A percentile compares a stretch with the other conserved stretches of the same genome.
Conservation (phyloP, 2,329 filamentous ascomycete species). For the Simplicillium aogashimaense region DNA sequence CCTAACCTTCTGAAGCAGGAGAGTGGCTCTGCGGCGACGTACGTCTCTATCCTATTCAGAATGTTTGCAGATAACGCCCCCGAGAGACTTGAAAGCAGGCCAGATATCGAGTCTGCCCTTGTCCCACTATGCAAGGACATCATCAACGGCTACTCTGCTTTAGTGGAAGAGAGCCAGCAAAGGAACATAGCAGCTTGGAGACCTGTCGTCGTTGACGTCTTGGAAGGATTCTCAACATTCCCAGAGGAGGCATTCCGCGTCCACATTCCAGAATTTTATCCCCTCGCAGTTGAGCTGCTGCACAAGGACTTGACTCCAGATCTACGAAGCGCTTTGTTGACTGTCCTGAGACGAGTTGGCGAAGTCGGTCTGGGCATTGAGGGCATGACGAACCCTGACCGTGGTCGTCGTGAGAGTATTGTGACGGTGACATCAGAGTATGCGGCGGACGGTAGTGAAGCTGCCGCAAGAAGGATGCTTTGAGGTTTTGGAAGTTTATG, state of each 20-base stretch:
- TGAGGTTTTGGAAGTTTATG: conserved; percentile 8
- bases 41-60: conserved; percentile 87
- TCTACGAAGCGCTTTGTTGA: conserved; percentile 66
- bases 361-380: conserved; percentile 58
- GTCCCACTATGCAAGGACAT: conserved; percentile 95
- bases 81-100: conserved; percentile 68
- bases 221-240: conserved; percentile 87
- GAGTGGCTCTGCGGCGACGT: conserved; percentile 83
- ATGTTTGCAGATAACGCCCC: conserved; percentile 92
- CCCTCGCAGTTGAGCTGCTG: conserved; percentile 72
- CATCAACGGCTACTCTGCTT: conserved; percentile 68
- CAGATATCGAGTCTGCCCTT: conserved; percentile 81
- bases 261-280: conserved; percentile 77
- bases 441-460: conserved; percentile 17
- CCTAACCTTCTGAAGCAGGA: conserved; percentile 98
- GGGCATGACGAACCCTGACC: conserved; percentile 28
- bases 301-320: conserved; percentile 73
- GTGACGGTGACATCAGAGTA: conserved; percentile 22
- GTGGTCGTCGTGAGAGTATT: conserved; percentile 29
- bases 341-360: conserved; percentile 70
- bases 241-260: conserved; percentile 68
- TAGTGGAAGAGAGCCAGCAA: conserved; percentile 95
- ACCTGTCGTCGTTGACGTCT: conserved; percentile 90
- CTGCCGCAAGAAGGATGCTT: conserved; percentile 24
- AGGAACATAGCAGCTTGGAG: conserved; percentile 96